Base-by-base conservation (phyloP, 139 green algal species). In the Chlamydomonas sp. region DNA sequence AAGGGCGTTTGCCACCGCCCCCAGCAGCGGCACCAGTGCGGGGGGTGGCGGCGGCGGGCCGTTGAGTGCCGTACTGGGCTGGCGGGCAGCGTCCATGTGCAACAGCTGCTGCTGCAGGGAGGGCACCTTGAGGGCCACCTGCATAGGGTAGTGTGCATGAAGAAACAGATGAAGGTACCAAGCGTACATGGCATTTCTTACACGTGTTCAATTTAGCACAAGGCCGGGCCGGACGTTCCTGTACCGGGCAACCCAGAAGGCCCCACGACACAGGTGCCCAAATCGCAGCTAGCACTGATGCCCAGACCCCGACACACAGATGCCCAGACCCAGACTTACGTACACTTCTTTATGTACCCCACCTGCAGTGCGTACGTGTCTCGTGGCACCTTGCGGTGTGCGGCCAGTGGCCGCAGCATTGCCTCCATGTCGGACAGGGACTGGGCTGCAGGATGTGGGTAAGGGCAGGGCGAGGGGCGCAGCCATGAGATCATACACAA, bases 121-220 rank as follows among this genome's bases (percentile, higher is more conserved):
- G 59, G 80, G 80, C 6, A 78, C 68, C 68, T 86, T 86, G 4
- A 86, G 80, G 7, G 80, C 80, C 17, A 86, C 80, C 80, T 85
- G 63, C 31, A 7, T 0, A 62, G 60, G 17, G 58, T 3, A 49
- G 59, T 5, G 76, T 4, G 18, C 69, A 14, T 57, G 69, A 5
- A 20, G 2, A 20, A 5, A 57, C 4, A 57, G 16, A 18, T 8
- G 2, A 2, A 4, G 17, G 57, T 4, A 58, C 67, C 67, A 72
- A 2, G 9, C 49, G 72, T 59, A 7, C 9, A 12, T 8, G 20
- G 72, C 60, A 77, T 4, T 61, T 60, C 20, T 60, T n/a, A 59
- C 72, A 58, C 4, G 18, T 60, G 6, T 5, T 60, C 4, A 20
- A 7, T 2, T 14, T 58, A 49, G 31, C 31, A 60, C 10, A 63